Evolutionary conservation across 257 asterid genomes (phyloP).

Genomic region (Solanum arcanum): DNA sequence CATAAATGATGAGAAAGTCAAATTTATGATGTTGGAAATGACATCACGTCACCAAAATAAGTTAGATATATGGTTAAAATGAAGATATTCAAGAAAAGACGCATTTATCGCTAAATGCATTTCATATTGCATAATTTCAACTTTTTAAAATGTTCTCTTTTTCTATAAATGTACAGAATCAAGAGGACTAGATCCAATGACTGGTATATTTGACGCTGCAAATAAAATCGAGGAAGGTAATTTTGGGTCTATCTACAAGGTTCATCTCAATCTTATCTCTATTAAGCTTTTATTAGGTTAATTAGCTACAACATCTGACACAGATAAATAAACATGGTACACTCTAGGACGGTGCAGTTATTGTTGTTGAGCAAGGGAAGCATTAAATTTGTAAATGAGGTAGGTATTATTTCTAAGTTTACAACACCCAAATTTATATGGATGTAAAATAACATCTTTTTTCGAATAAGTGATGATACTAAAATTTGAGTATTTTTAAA

Average conservation of each 20-base stretch:
- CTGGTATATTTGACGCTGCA: not conserved
- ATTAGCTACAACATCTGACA: too few species aligned
- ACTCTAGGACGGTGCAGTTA: too few species aligned
- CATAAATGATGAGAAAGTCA: too few species aligned
- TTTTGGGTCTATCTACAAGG: not conserved
- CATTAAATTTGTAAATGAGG: too few species aligned
- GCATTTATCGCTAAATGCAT: not conserved
- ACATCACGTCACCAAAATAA: too few species aligned
- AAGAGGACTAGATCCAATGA: not conserved
- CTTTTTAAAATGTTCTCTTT: not conserved
- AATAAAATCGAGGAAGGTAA: slow-evolving; percentile 12
- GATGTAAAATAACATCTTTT: not conserved
- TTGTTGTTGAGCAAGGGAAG: too few species aligned
- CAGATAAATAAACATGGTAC: too few species aligned
- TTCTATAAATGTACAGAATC: not conserved
- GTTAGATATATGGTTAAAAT: not conserved
- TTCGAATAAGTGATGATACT: not conserved
- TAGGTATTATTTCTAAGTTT: too few species aligned
- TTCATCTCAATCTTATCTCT: too few species aligned
- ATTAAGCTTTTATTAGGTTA: too few species aligned
- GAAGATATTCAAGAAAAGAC: not conserved
- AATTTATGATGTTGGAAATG: too few species aligned
- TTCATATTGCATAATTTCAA: not conserved
- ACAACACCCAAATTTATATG: too few species aligned
- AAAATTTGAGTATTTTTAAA: not conserved